Percentiles rank a stretch among this genome's conserved stretches.
phyloP scores from a whole-genome alignment of 495 filamentous ascomycete species.

The Lasiosphaeris hirsuta region DNA sequence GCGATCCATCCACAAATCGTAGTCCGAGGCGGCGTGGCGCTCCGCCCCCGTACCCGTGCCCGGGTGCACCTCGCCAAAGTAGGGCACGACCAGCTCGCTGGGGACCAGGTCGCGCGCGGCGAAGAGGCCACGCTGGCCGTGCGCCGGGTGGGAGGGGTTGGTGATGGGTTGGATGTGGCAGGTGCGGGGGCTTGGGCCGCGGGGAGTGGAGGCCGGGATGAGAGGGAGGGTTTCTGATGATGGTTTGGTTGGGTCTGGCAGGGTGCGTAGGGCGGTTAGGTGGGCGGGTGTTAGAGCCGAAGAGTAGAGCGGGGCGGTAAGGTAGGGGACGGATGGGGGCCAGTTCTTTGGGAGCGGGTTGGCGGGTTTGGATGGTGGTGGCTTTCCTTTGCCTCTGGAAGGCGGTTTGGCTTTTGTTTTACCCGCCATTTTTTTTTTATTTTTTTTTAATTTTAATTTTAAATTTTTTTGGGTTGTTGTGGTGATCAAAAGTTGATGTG shows the following conservation, averaged over 20 bases:
- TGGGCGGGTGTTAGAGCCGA: slow-evolving; percentile 39
- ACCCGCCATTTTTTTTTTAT: background rate
- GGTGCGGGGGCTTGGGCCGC: slow-evolving; percentile 44
- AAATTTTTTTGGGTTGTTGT: too few species aligned
- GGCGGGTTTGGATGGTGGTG: background rate
- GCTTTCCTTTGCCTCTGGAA: background rate
- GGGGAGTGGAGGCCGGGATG: slow-evolving; percentile 27
- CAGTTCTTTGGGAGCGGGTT: slow-evolving; percentile 52
- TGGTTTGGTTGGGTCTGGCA: slow-evolving; percentile 23
- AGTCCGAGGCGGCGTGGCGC: slow-evolving; percentile 51
- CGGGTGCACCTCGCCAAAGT: slow-evolving; percentile 59
- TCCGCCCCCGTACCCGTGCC: slow-evolving; percentile 28
- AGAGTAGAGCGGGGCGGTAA: slow-evolving; percentile 50
- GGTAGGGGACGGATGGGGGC: slow-evolving; percentile 53
- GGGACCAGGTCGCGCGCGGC: slow-evolving; percentile 55
- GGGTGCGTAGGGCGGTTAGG: slow-evolving; percentile 32
- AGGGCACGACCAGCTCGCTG: slow-evolving; percentile 58
- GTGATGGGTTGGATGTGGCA: slow-evolving; percentile 55
- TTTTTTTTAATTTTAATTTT: too few species aligned
- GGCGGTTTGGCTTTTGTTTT: background rate
- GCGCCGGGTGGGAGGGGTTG: slow-evolving; percentile 53
- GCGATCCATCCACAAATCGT: slow-evolving; percentile 63
- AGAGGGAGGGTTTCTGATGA: slow-evolving; percentile 3
- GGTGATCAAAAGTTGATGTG: too few species aligned
- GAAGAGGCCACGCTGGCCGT: slow-evolving; percentile 64